phyloP scores from a whole-genome alignment of 345 rosid species.

The Citrus maxima region DNA sequence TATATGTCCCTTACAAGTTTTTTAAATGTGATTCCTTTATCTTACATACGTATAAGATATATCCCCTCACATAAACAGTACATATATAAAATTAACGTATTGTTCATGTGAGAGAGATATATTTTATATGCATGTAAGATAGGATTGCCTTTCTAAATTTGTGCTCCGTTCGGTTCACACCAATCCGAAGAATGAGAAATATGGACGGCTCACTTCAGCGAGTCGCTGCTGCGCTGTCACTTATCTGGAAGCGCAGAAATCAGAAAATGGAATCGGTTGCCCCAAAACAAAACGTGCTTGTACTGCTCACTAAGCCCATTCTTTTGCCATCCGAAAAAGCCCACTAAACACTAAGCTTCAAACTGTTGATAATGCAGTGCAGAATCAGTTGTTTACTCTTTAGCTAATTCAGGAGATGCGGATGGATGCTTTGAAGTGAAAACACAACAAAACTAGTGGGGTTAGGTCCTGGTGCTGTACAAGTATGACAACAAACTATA shows the following conservation, averaged over 20 bases:
- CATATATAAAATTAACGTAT: too few relatives aligned
- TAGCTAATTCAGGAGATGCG: background rate
- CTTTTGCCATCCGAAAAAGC: background rate
- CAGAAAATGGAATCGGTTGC: too few relatives aligned
- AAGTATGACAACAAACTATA: background rate
- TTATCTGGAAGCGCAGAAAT: too few relatives aligned
- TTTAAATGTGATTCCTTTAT: too few relatives aligned
- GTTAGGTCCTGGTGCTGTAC: background rate
- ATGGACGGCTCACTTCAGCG: background rate
- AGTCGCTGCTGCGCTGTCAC: too few relatives aligned
- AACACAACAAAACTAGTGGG: background rate
- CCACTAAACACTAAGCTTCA: background rate
- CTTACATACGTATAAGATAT: too few relatives aligned
- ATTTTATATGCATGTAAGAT: too few relatives aligned
- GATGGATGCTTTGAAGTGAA: constrained; percentile 3
- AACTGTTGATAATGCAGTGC: background rate
- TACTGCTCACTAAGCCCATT: fast-evolving
- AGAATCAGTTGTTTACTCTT: background rate
- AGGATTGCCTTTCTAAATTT: too few relatives aligned
- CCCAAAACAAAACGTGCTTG: too few relatives aligned
- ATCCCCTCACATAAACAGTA: too few relatives aligned
- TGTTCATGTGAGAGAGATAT: too few relatives aligned
- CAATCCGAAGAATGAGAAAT: background rate
- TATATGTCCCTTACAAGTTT: fast-evolving
- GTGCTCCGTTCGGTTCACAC: background rate